Evolutionary conservation across 345 rosid genomes (phyloP).

Genomic region (Hibiscus trionum): DNA sequence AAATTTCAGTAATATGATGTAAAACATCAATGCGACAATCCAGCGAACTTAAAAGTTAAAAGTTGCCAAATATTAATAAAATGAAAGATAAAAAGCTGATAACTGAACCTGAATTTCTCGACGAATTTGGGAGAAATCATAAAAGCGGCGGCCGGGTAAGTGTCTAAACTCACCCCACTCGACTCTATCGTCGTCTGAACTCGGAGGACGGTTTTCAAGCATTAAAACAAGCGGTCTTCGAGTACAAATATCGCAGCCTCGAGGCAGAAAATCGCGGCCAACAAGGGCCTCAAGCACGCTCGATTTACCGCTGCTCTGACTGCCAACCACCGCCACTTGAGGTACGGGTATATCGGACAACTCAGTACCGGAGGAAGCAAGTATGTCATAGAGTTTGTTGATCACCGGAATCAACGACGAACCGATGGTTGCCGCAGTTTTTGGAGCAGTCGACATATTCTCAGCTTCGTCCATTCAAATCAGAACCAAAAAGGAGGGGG

Average conservation of each 20-base stretch:
- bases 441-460: not conserved
- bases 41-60: not conserved
- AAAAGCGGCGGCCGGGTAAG: slow-evolving; percentile 30
- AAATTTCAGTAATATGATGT: not conserved
- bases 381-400: slow-evolving; percentile 29
- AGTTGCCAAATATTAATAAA: not conserved
- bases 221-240: slow-evolving; percentile 31
- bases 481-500: not conserved
- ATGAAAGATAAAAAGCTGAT: not conserved
- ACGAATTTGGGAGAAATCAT: slow-evolving; percentile 28
- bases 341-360: slow-evolving; percentile 28
- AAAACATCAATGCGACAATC: not conserved
- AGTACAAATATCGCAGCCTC: slow-evolving; percentile 40
- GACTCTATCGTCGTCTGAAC: slow-evolving; percentile 9
- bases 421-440: slow-evolving; percentile 12
- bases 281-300: slow-evolving; percentile 43
- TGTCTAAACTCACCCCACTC: slow-evolving; percentile 43
- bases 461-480: slow-evolving; percentile 15
- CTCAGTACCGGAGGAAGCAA: slow-evolving; percentile 22
- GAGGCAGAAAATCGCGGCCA: slow-evolving; percentile 46
- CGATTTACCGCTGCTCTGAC: slow-evolving; percentile 51
- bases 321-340: slow-evolving; percentile 48
- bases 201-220: slow-evolving; percentile 21
- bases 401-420: slow-evolving; percentile 32
- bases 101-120: slow-evolving; percentile 31